These are phyloP conservation scores for Penicillium flavigenum DNA, from an alignment of 495 filamentous ascomycete genomes.

Conservation along the genomic window DNA sequence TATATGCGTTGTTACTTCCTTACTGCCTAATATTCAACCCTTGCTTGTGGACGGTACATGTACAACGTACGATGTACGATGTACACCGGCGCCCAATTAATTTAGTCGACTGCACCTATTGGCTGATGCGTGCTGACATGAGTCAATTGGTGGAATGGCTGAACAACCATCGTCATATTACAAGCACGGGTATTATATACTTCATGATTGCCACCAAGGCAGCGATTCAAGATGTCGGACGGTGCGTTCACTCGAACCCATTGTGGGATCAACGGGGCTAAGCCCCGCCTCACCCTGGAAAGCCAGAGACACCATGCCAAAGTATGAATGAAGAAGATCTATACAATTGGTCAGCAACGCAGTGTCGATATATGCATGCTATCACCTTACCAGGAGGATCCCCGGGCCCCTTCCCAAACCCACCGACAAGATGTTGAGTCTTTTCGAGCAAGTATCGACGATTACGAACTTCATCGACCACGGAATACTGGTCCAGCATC, in stretches of 20 bases:
- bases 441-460: conserved; percentile 79
- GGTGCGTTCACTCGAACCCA: conserved; percentile 61
- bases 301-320: conserved; percentile 77
- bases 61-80: not conserved
- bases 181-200: not conserved
- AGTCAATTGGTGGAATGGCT: conserved; percentile 6
- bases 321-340: conserved; percentile 88
- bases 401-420: conserved; percentile 81
- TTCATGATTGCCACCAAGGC: conserved; percentile 37
- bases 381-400: conserved; percentile 62
- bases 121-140: conserved; percentile 4
- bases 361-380: conserved; percentile 4
- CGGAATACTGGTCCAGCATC: conserved; percentile 62
- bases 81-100: conserved; percentile 11
- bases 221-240: conserved; percentile 44
- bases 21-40: not conserved
- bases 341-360: conserved; percentile 17
- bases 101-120: conserved; percentile 7
- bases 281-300: conserved; percentile 63
- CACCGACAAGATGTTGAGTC: conserved; percentile 88
- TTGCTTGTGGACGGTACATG: not conserved
- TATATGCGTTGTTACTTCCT: not conserved
- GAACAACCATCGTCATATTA: conserved; percentile 10
- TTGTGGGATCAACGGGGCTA: conserved; percentile 60
- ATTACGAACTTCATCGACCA: conserved; percentile 60